Percentiles rank a stretch among this genome's conserved stretches.
Conservation (phyloP, 2,329 filamentous ascomycete species). For the Fusarium albosuccineum region DNA sequence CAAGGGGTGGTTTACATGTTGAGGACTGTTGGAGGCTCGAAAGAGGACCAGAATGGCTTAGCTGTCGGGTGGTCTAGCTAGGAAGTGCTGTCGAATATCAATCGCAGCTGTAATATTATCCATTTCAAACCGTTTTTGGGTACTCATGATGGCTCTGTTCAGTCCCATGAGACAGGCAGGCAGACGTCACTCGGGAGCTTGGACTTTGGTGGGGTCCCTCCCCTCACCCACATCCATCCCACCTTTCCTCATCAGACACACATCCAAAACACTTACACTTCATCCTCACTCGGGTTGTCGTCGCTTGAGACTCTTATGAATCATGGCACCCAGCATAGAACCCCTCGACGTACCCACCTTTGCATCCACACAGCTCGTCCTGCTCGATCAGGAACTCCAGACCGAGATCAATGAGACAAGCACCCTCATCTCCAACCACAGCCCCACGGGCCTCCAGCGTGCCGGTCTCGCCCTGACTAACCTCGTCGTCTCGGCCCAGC, state of each 20-base stretch:
- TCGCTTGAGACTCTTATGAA: not conserved
- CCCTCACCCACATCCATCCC: conserved; percentile 12
- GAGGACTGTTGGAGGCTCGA: not conserved
- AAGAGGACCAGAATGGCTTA: not conserved
- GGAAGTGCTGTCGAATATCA: not conserved
- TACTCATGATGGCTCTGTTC: conserved; percentile 23
- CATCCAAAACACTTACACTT: conserved; percentile 15
- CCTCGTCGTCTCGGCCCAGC: conserved; percentile 78
- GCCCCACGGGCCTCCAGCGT: conserved; percentile 77
- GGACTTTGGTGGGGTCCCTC: conserved; percentile 41
- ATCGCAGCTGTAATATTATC: no score
- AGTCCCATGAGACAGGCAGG: conserved; percentile 20
- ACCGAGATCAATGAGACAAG: conserved; percentile 79
- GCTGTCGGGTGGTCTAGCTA: not conserved
- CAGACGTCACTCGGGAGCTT: conserved; percentile 23
- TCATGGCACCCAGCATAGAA: conserved; percentile 54
- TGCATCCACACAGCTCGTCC: conserved; percentile 75
- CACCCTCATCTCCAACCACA: conserved; percentile 74
- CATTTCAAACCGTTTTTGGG: not conserved
- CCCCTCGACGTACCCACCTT: conserved; percentile 76
- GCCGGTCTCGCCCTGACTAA: conserved; percentile 85
- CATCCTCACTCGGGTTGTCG: not conserved
- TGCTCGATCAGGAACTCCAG: conserved; percentile 78
- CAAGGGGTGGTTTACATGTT: conserved; percentile 8
- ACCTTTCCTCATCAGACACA: not conserved